Evolutionary conservation across 139 green algal species (phyloP).

Genomic region (Trebouxia sp.): DNA sequence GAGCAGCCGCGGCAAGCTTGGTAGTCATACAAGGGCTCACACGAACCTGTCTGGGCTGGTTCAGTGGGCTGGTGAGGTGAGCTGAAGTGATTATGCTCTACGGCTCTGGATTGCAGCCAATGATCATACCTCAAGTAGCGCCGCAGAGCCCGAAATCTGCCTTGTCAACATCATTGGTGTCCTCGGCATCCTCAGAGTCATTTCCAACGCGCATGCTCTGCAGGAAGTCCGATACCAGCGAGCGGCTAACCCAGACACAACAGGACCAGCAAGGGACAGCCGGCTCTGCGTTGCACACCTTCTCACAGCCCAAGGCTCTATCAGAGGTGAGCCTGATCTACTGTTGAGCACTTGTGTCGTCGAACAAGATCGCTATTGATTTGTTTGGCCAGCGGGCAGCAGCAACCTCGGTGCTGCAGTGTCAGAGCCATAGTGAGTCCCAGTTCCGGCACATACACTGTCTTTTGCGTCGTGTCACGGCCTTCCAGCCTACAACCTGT

Average conservation of each 20-base stretch:
- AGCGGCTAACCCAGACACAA: background rate
- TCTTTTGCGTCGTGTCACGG: background rate
- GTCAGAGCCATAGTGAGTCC: no score
- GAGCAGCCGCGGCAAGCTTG: background rate
- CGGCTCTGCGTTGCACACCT: background rate
- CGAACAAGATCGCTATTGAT: background rate
- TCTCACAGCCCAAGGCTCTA: no score
- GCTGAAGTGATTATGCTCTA: background rate
- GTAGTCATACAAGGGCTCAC: background rate
- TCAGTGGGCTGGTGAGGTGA: background rate
- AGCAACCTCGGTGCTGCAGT: background rate
- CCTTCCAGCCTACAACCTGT: background rate
- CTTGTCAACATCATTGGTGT: no score
- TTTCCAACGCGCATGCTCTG: background rate
- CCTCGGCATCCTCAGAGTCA: no score
- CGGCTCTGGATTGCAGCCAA: slow-evolving; percentile 6
- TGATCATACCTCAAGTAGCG: slow-evolving; percentile 14
- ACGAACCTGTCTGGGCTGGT: background rate
- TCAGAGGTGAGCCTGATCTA: background rate
- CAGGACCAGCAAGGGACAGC: background rate
- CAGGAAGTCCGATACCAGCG: background rate
- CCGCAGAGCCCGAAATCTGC: background rate
- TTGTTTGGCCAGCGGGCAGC: no score
- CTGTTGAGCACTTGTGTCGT: background rate
- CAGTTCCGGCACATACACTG: no score